Percentiles rank a stretch among this genome's conserved stretches.
Evolutionary conservation across 139 green algal species (phyloP).

Genomic region (Choricystis sp.): DNA sequence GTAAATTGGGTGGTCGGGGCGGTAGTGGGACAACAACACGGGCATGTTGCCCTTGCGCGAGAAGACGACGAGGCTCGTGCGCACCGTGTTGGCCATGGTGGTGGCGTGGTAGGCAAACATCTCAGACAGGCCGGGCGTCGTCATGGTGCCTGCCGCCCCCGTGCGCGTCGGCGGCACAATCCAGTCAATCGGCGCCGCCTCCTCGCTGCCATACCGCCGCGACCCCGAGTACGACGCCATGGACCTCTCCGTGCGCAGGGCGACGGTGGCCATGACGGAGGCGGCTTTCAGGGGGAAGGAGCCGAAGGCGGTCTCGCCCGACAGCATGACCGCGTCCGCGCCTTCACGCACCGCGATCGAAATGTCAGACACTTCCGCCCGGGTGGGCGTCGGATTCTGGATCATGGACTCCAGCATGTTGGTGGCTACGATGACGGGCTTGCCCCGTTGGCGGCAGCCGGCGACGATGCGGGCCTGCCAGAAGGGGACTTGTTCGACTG

Average conservation of each 20-base stretch:
- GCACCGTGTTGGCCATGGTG: conserved; percentile 80
- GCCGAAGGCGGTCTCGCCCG: conserved; percentile 54
- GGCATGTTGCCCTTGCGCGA: conserved; percentile 21
- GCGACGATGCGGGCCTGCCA: conserved; percentile 56
- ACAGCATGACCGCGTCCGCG: conserved; percentile 56
- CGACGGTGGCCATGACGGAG: conserved; percentile 44
- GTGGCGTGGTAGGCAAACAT: conserved; percentile 76
- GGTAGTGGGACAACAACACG: conserved; percentile 7
- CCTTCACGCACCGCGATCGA: conserved; percentile 49
- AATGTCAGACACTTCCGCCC: conserved; percentile 55
- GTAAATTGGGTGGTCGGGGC: conserved; percentile 59
- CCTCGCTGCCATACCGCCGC: conserved; percentile 42
- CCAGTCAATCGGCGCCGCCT: conserved; percentile 51
- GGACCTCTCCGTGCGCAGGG: conserved; percentile 33
- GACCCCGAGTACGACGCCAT: conserved; percentile 43
- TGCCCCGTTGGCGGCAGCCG: conserved; percentile 45
- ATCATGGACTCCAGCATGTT: conserved; percentile 80
- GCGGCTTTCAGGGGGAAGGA: conserved; percentile 42
- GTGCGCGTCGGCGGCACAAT: conserved; percentile 25
- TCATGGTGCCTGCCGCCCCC: conserved; percentile 6
- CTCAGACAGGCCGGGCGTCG: conserved; percentile 30
- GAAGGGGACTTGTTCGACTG: conserved; percentile 46
- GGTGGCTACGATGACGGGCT: conserved; percentile 63
- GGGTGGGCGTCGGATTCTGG: conserved; percentile 52
- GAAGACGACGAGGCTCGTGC: conserved; percentile 30